phyloP scores from a whole-genome alignment of 1,284 basidiomycete genomes.

The Hypsizygus ulmarius region DNA sequence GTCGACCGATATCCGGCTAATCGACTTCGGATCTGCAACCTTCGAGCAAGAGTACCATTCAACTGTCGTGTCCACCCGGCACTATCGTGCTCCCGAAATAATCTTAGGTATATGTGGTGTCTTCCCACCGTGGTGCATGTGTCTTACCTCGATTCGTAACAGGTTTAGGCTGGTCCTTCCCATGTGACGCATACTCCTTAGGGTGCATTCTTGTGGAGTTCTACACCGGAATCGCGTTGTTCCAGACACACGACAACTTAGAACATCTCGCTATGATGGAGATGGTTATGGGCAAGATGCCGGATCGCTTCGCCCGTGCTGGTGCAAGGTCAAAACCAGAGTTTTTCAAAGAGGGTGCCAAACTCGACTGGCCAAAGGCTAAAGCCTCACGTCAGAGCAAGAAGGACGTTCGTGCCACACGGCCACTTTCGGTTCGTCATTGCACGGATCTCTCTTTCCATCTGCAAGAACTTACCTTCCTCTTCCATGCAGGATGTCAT shows the following conservation, averaged over 20 bases:
- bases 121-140: background rate
- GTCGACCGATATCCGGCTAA: constrained; percentile 92
- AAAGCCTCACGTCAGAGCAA: constrained; percentile 86
- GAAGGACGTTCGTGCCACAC: constrained; percentile 91
- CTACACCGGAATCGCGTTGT: constrained; percentile 95
- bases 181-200: constrained; percentile 97
- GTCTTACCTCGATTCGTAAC: constrained; percentile 14
- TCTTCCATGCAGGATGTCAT: constrained; percentile 72
- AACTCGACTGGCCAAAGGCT: constrained; percentile 90
- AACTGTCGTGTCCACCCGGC: constrained; percentile 94
- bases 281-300: constrained; percentile 97
- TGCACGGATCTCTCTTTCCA: constrained; percentile 6
- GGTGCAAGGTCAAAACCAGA: constrained; percentile 82
- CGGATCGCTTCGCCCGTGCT: constrained; percentile 73
- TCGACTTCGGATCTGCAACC: constrained; percentile 98
- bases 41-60: constrained; percentile 99
- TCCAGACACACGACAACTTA: constrained; percentile 98
- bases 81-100: constrained; percentile 99
- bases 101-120: constrained; percentile 73
- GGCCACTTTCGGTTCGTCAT: constrained; percentile 65
- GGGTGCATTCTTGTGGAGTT: constrained; percentile 99
- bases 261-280: constrained; percentile 99
- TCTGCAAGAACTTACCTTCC: background rate
- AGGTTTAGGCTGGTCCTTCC: constrained; percentile 98
- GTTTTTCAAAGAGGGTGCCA: constrained; percentile 83